Evolutionary conservation across 305 asterid species (phyloP).

Genomic region (Fraxinus angustifolia): DNA sequence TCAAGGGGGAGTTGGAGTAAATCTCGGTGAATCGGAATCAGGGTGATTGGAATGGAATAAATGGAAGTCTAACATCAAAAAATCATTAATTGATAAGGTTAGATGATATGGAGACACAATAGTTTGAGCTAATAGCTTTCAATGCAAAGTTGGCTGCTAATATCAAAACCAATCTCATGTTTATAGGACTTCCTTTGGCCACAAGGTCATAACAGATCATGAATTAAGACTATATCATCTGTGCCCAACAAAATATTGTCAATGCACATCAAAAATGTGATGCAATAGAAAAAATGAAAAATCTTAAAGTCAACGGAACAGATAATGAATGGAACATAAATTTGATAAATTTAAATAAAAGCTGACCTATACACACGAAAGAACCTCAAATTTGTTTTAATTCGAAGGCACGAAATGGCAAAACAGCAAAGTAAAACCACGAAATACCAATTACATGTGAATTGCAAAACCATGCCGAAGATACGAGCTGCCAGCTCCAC

Average conservation of each 20-base stretch:
- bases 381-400: neutral
- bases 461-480: slow-evolving; percentile 93
- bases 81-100: neutral
- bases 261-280: neutral
- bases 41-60: neutral
- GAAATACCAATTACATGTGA: slow-evolving; percentile 69
- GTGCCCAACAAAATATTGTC: neutral
- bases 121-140: neutral
- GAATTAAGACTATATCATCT: neutral
- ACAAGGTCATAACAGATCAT: neutral
- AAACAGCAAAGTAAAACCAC: slow-evolving; percentile 16
- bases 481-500: slow-evolving; percentile 97
- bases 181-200: neutral
- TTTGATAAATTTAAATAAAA: neutral
- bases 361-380: neutral
- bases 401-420: neutral
- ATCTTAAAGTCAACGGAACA: neutral
- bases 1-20: neutral
- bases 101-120: neutral
- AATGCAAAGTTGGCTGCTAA: neutral
- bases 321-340: neutral
- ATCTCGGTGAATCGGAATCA: neutral
- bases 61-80: neutral
- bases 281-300: neutral
- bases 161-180: neutral